These are phyloP conservation scores for Entrophospora sp. DNA, from an alignment of 192 early-diverging fungal genomes.

Conservation along the genomic window DNA sequence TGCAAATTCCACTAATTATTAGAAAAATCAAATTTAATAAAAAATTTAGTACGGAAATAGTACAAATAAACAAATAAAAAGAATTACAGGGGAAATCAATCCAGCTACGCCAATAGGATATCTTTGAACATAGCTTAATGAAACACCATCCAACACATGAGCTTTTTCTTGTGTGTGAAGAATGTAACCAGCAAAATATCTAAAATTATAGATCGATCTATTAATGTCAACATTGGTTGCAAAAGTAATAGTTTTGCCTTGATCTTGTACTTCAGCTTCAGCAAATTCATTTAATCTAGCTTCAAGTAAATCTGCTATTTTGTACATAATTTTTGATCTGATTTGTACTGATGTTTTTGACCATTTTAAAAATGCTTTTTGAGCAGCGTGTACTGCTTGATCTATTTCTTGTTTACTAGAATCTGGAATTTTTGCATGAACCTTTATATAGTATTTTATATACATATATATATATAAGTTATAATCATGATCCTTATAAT, in stretches of 20 bases:
- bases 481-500: too few species aligned
- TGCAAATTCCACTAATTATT: conserved; percentile 47
- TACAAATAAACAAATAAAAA: neutral
- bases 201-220: conserved; percentile 49
- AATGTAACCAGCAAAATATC: conserved; percentile 57
- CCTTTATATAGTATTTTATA: too few species aligned
- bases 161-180: conserved; percentile 37
- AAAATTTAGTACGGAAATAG: neutral
- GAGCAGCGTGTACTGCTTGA: conserved; percentile 47
- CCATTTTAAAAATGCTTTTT: conserved; percentile 54
- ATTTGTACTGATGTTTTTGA: conserved; percentile 35
- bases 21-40: neutral
- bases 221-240: conserved; percentile 59
- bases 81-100: conserved; percentile 47
- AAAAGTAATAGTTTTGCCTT: conserved; percentile 56
- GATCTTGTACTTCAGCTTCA: conserved; percentile 56
- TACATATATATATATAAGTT: too few species aligned
- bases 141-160: conserved; percentile 41
- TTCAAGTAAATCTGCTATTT: conserved; percentile 45
- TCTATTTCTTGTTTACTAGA: conserved; percentile 49
- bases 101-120: conserved; percentile 55
- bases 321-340: conserved; percentile 42
- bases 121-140: conserved; percentile 38
- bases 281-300: conserved; percentile 48
- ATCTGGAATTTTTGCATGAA: conserved; percentile 43